Conservation (phyloP, 495 filamentous ascomycete genomes). For the Trichoderma parareesei region DNA sequence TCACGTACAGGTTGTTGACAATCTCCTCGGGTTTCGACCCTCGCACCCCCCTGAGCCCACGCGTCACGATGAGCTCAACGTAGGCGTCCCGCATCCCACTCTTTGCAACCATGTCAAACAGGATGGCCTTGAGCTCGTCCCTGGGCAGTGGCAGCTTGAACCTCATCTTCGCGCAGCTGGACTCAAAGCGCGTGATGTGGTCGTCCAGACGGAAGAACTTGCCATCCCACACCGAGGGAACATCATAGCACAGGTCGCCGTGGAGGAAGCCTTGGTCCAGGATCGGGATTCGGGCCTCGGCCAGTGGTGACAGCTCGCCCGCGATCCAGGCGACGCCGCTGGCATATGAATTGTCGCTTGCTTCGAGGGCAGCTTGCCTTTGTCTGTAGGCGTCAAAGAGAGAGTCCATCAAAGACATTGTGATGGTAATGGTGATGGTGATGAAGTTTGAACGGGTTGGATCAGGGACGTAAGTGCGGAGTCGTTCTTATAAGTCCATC, state of each 20-base stretch:
- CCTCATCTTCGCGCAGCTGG: slow-evolving; percentile 30
- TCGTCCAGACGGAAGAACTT: slow-evolving; percentile 13
- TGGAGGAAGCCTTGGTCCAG: slow-evolving; percentile 36
- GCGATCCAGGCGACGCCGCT: slow-evolving; percentile 32
- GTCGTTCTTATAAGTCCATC: background rate
- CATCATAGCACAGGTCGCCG: slow-evolving; percentile 36
- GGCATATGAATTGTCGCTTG: slow-evolving; percentile 26
- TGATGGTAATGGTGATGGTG: background rate
- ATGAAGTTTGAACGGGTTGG: background rate
- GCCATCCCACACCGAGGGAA: slow-evolving; percentile 35
- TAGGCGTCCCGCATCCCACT: slow-evolving; percentile 34
- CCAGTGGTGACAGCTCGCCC: slow-evolving; percentile 24
- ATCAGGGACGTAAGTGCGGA: background rate
- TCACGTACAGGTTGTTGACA: slow-evolving; percentile 31
- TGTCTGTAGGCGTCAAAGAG: slow-evolving; percentile 24
- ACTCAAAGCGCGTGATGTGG: slow-evolving; percentile 28
- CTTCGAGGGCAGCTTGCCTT: slow-evolving; percentile 20
- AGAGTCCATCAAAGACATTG: slow-evolving; percentile 23
- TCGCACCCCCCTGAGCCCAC: slow-evolving; percentile 28
- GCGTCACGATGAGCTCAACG: slow-evolving; percentile 35
- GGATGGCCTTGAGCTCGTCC: slow-evolving; percentile 25
- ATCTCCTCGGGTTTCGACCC: slow-evolving; percentile 22
- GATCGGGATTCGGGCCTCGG: slow-evolving; percentile 31
- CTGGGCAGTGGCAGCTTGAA: slow-evolving; percentile 27
- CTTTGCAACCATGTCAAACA: slow-evolving; percentile 29